phyloP scores from a whole-genome alignment of 2,329 filamentous ascomycete genomes.

The Venturia effusa region DNA sequence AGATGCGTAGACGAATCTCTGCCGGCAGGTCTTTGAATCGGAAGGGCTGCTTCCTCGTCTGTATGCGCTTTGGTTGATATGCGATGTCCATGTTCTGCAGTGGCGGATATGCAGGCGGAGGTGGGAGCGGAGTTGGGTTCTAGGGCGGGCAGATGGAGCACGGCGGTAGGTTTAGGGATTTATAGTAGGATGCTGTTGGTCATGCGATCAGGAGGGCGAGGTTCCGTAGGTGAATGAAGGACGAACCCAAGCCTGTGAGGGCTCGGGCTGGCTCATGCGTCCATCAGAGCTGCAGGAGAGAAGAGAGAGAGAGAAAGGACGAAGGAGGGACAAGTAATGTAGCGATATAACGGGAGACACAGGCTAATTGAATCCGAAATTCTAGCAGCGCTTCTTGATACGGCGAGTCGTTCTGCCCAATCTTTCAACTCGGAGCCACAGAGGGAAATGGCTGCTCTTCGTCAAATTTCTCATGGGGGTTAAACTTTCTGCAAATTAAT shows the following conservation, averaged over 20 bases:
- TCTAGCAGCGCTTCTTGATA: slow-evolving; percentile 8
- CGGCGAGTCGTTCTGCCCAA: neutral
- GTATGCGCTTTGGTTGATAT: neutral
- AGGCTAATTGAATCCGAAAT: neutral
- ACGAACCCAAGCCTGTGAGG: neutral
- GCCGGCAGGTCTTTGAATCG: slow-evolving; percentile 7
- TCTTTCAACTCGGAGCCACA: slow-evolving; percentile 8
- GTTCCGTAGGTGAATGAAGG: neutral
- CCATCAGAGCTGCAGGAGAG: neutral
- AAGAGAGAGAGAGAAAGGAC: neutral
- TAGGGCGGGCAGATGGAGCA: neutral
- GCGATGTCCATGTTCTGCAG: neutral
- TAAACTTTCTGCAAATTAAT: slow-evolving; percentile 5
- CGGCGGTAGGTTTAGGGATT: neutral
- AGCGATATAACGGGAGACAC: slow-evolving; percentile 1
- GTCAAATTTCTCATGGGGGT: slow-evolving; percentile 10
- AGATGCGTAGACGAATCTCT: slow-evolving; percentile 9
- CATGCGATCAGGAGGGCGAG: slow-evolving; percentile 2
- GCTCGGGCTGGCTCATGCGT: slow-evolving; percentile 4
- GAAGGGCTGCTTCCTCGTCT: slow-evolving; percentile 12
- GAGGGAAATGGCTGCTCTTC: slow-evolving; percentile 4
- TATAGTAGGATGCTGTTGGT: neutral
- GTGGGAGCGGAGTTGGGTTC: neutral
- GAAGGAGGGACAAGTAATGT: neutral
- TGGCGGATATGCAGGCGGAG: neutral